Conservation (phyloP, 2,329 filamentous ascomycete genomes). For the Verticillium tricorpus region DNA sequence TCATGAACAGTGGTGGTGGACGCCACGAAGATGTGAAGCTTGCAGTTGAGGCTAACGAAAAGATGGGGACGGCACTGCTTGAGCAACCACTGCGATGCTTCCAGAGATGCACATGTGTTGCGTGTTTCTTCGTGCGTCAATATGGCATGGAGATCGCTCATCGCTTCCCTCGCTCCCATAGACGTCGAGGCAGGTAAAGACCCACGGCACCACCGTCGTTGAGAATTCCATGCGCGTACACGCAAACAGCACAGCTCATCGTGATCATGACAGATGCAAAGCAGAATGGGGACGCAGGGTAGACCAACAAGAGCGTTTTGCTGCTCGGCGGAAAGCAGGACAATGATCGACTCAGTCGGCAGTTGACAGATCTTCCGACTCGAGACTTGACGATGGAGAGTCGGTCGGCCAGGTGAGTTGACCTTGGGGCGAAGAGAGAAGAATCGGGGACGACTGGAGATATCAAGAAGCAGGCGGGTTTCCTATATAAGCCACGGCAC, state of each 20-base stretch:
- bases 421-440: neutral
- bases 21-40: too few relatives aligned
- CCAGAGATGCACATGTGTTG: too few relatives aligned
- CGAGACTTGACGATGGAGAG: slow-evolving; percentile 4
- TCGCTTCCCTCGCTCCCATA: too few relatives aligned
- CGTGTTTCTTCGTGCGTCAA: too few relatives aligned
- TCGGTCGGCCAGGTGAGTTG: slow-evolving; percentile 3
- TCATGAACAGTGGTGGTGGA: too few relatives aligned
- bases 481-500: slow-evolving; percentile 1
- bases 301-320: slow-evolving; percentile 7
- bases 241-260: neutral
- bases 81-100: too few relatives aligned
- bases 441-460: neutral
- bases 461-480: neutral
- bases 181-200: neutral
- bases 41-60: too few relatives aligned
- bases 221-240: neutral
- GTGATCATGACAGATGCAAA: neutral
- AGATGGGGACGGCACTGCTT: too few relatives aligned
- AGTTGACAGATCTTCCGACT: slow-evolving; percentile 4
- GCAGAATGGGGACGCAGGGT: slow-evolving; percentile 1
- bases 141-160: too few relatives aligned
- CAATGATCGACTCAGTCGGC: neutral
- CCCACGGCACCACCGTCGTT: neutral
- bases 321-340: neutral